Percentiles rank a stretch among this genome's conserved stretches.
These are phyloP conservation scores for Vigna mungo DNA, from an alignment of 306 rosid genomes.

Conservation along the genomic window DNA sequence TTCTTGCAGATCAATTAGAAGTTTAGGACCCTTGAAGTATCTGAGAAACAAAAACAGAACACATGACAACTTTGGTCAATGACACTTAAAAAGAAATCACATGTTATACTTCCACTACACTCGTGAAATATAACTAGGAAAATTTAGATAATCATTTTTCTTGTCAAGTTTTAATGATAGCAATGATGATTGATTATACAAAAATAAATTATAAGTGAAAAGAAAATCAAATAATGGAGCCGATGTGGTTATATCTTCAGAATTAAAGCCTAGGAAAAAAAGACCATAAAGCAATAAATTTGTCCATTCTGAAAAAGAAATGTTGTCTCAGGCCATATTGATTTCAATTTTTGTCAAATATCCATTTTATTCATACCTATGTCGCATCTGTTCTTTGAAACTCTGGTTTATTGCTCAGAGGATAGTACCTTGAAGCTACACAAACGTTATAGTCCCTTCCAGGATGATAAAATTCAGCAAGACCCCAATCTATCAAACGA, in stretches of 20 bases:
- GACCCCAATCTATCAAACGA: constrained; percentile 90
- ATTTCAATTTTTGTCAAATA: too few relatives aligned
- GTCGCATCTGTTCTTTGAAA: too few relatives aligned
- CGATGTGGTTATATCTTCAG: not conserved
- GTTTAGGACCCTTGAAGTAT: constrained; percentile 86
- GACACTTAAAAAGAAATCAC: constrained; percentile 22
- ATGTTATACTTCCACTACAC: constrained; percentile 6
- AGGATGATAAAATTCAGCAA: constrained; percentile 87
- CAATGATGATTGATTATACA: constrained; percentile 29
- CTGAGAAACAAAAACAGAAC: constrained; percentile 49
- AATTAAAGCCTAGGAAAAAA: not conserved
- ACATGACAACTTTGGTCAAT: constrained; percentile 19
- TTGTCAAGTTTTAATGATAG: constrained; percentile 10
- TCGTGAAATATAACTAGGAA: not conserved
- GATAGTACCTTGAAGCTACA: constrained; percentile 74
- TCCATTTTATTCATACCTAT: too few relatives aligned
- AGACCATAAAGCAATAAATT: not conserved
- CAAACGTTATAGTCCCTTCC: constrained; percentile 85
- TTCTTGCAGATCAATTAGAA: constrained; percentile 81
- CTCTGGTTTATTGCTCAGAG: not conserved
- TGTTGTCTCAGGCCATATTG: too few relatives aligned
- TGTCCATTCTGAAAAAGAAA: too few relatives aligned
- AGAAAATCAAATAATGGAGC: not conserved
- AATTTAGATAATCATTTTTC: not conserved
- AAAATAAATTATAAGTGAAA: not conserved